Percentiles rank a stretch among this genome's conserved stretches.
phyloP scores from a whole-genome alignment of 768 basidiomycete species.

The Lactarius vividus region DNA sequence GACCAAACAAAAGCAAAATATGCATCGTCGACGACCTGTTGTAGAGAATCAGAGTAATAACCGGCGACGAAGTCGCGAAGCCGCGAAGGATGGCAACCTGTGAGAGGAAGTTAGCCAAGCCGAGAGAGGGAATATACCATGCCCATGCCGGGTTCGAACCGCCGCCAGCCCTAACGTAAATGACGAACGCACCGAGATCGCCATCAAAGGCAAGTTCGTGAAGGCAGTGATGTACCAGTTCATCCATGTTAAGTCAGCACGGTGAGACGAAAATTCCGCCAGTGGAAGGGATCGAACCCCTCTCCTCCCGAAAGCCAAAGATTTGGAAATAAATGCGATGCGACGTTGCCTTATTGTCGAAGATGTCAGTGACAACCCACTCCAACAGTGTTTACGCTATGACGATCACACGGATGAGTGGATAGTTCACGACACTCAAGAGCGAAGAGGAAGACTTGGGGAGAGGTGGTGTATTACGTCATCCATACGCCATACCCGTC shows the following conservation, averaged over 20 bases:
- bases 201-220: conserved; percentile 89
- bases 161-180: conserved; percentile 17
- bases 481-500: background rate
- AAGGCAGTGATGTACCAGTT: conserved; percentile 79
- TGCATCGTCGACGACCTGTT: conserved; percentile 67
- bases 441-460: background rate
- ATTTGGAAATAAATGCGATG: background rate
- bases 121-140: background rate
- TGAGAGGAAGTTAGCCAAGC: conserved; percentile 21
- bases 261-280: conserved; percentile 12
- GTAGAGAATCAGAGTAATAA: conserved; percentile 49
- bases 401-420: background rate
- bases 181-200: conserved; percentile 68
- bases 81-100: conserved; percentile 75
- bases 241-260: conserved; percentile 57
- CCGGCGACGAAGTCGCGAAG: conserved; percentile 65
- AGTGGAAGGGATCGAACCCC: conserved; percentile 17
- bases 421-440: background rate
- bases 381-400: background rate
- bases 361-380: background rate
- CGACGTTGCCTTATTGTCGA: background rate
- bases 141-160: conserved; percentile 26
- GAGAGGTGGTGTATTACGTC: conserved; percentile 1
- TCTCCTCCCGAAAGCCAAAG: background rate
- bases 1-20: conserved; percentile 84